Conservation (phyloP, 768 basidiomycete genomes). For the Leccinum subgranulosum region DNA sequence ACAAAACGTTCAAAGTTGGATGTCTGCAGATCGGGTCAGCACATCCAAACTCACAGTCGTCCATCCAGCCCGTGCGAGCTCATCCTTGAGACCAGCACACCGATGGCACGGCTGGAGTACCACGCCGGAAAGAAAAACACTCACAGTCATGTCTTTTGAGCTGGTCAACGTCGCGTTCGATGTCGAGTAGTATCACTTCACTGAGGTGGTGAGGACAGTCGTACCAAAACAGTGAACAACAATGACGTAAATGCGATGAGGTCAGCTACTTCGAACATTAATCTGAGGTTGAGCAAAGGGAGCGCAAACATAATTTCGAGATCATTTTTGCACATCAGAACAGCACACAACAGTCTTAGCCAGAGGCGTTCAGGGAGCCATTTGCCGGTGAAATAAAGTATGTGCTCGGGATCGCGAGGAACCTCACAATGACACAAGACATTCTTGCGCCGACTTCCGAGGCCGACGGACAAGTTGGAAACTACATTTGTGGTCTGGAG, state of each 20-base stretch:
- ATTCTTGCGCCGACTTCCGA: too few relatives aligned
- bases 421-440: too few relatives aligned
- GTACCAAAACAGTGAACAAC: background rate
- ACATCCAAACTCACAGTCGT: conserved; percentile 6
- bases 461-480: too few relatives aligned
- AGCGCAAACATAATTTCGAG: too few relatives aligned
- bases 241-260: background rate
- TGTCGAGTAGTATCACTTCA: background rate
- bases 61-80: conserved; percentile 13
- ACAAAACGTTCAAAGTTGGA: conserved; percentile 97
- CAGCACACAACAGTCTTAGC: too few relatives aligned
- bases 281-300: too few relatives aligned
- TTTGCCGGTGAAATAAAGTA: too few relatives aligned
- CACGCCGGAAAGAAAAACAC: background rate
- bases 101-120: background rate
- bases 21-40: conserved; percentile 40
- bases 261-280: too few relatives aligned
- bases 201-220: background rate
- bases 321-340: too few relatives aligned
- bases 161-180: background rate
- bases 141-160: conserved; percentile 21
- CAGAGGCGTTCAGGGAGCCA: too few relatives aligned
- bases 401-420: too few relatives aligned
- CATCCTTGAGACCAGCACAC: background rate
- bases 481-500: too few relatives aligned